These are phyloP conservation scores for Saccharomycopsis synnaedendra DNA, from an alignment of 805 yeast species.

Conservation along the genomic window DNA sequence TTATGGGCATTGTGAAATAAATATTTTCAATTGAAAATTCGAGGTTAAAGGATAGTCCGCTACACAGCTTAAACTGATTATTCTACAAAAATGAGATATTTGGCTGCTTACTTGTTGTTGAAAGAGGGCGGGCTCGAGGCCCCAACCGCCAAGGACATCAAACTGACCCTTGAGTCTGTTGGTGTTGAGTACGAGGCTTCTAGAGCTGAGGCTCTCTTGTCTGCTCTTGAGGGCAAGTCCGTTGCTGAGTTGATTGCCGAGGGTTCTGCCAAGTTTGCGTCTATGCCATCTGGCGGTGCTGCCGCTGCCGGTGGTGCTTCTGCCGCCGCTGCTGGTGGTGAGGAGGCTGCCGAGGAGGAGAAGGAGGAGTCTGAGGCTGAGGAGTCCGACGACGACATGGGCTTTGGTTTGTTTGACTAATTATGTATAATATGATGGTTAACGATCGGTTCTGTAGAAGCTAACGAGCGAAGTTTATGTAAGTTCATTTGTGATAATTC, in stretches of 20 bases:
- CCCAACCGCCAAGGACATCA: constrained; percentile 89
- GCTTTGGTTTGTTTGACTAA: constrained; percentile 98
- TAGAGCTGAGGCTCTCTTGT: constrained; percentile 67
- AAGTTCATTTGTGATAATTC: no score
- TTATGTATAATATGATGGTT: constrained; percentile 13
- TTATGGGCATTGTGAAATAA: no score
- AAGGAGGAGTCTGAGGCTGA: constrained; percentile 49
- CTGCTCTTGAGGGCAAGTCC: constrained; percentile 89
- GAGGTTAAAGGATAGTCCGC: constrained; percentile 73
- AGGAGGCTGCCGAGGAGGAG: constrained; percentile 59
- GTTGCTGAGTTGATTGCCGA: constrained; percentile 83
- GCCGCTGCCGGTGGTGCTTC: constrained; percentile 69
- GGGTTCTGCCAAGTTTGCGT: constrained; percentile 93
- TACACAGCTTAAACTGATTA: constrained; percentile 60
- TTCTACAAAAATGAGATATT: constrained; percentile 75
- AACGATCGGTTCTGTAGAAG: neutral
- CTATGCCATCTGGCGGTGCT: constrained; percentile 98
- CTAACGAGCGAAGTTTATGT: no score
- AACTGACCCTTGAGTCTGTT: constrained; percentile 82
- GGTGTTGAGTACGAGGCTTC: constrained; percentile 93
- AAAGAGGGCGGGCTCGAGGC: constrained; percentile 93
- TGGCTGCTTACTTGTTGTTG: constrained; percentile 98
- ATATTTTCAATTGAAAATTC: neutral
- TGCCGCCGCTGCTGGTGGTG: constrained; percentile 61
- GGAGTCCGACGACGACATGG: constrained; percentile 70